Base-by-base conservation (phyloP, 2,329 filamentous ascomycete genomes). In the Hymenoscyphus albidus region DNA sequence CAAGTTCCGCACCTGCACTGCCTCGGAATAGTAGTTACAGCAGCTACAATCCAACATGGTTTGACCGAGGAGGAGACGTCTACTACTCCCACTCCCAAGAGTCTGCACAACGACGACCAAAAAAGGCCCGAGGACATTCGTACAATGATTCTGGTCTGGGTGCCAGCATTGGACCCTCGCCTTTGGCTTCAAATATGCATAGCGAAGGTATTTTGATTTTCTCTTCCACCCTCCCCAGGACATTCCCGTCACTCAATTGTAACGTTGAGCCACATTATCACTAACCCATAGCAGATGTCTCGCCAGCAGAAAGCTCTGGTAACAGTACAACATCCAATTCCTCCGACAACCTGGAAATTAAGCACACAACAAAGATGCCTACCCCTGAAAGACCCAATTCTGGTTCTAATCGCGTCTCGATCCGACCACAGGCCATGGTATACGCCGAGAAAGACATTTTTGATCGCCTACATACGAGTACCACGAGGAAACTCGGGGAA, bases 401-500 rank as follows among this genome's bases (percentile, higher is more conserved):
- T 40, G 58, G 63, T 42, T 57, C 63, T 18, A 64, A 67, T 5
- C 64, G 61, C 16, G 58, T 16, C 38, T 66, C 65, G n/a, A 48
- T 56, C 16, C 65, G 66, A 62, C 69, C 67, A 51, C 69, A 74
- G 48, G 62, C 70, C 10, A 68, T 59, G 32, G 66, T 72, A 9
- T 73, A 71, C 57, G 62, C 60, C 16, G 70, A 73, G 51, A 62
- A 71, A 56, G 70, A 74, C 63, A 68, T 74, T n/a, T 73, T 75
- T 56, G 64, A 70, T 27, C 68, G 69, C 6, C 61, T 76, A n/a
- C 74, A 76, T 65, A 76, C 68, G 35, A 74, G 70, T 61, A 74
- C 70, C 2, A 71, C 66, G 6, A 67, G 74, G 54, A 75, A 75
- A 60, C 40, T 76, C 4, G 74, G 74, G 57, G 74, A 76, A 64